These are phyloP conservation scores for Fusarium praegraminearum DNA, from an alignment of 2,329 filamentous ascomycete species.

Conservation along the genomic window DNA sequence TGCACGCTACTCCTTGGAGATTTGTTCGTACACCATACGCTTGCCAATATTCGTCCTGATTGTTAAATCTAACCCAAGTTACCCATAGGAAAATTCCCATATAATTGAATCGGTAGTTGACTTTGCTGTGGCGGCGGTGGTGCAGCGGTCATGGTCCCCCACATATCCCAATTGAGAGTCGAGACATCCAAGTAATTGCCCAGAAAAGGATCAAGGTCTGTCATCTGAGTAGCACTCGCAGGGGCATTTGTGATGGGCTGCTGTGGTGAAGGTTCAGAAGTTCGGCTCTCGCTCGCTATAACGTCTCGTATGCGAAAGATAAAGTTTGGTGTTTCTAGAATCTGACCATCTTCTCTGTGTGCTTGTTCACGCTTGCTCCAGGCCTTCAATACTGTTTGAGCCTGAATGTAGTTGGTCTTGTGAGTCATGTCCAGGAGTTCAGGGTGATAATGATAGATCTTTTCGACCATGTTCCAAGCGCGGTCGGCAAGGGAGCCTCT, in stretches of 20 bases:
- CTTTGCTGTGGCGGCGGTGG: conserved; percentile 27
- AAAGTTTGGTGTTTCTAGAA: conserved; percentile 59
- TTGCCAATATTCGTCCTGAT: conserved; percentile 10
- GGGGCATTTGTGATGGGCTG: conserved; percentile 48
- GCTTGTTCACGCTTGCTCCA: conserved; percentile 65
- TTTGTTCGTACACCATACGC: conserved; percentile 26
- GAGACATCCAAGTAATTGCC: conserved; percentile 59
- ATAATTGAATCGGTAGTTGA: conserved; percentile 50
- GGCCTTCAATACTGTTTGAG: conserved; percentile 62
- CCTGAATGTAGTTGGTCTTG: conserved; percentile 60
- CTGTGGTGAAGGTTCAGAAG: conserved; percentile 45
- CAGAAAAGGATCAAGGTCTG: conserved; percentile 59
- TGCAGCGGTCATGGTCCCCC: conserved; percentile 49
- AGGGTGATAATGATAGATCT: conserved; percentile 61
- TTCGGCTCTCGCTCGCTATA: conserved; percentile 55
- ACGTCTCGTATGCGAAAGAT: conserved; percentile 59
- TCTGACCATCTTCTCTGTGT: conserved; percentile 53
- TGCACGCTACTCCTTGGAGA: conserved; percentile 43
- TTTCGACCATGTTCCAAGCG: conserved; percentile 63
- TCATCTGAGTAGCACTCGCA: conserved; percentile 44
- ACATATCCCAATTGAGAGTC: conserved; percentile 62
- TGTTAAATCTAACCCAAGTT: conserved; percentile 38
- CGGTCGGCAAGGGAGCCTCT: conserved; percentile 64
- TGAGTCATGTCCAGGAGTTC: conserved; percentile 64
- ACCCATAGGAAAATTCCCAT: conserved; percentile 49